Evolutionary conservation across 2,329 filamentous ascomycete species (phyloP), one percentile per base, ranked within the genome.

Genomic region (Diaporthe citriasiana): DNA sequence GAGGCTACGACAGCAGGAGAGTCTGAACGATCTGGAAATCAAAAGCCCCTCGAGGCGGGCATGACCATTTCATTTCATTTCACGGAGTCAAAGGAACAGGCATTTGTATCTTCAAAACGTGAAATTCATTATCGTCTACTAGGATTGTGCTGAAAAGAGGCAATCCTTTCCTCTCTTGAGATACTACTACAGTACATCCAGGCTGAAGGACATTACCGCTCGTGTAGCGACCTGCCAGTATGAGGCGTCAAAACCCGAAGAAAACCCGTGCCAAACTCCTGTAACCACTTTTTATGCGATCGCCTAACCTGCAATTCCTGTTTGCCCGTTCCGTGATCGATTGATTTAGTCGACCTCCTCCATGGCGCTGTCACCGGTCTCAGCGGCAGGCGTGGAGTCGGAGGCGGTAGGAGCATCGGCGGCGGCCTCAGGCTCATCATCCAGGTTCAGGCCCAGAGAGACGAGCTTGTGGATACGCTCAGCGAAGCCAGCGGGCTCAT

Each of bases 391-490:
- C 63, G 84, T 85, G 85, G 93, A 93, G 77, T 89, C 91, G 76
- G 90, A 85, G 72, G 84, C 83, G 51, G 83, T 82, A 74, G 89
- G 87, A 73, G 91, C 88, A 73, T 91, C 85, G 77, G 87, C 89
- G 73, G 90, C 90, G 73, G 92, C 90, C 87, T 97, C 95, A 73
- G 94, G 92, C 89, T 98, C 96, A 89, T 98, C 96, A 80, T 98
- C 96, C 78, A 99, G 94, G 91, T 98, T 98, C 84, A 99, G 90
- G 81, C 97, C 97, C 77, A 99, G 93, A 80, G 96, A 97, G 78
- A 99, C 95, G 79, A 99, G 95, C 93, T 98, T 98, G 94, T 99
- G 96, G 85, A 99, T 98, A 85, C 97, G 96, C 91, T 98, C 95
- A 78, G 97, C 95, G 85, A 98, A 99, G 87, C 94, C 93, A 80